These are phyloP conservation scores for Drosera spatulata DNA, from an alignment of 179 eudicot genomes.

Conservation along the genomic window DNA sequence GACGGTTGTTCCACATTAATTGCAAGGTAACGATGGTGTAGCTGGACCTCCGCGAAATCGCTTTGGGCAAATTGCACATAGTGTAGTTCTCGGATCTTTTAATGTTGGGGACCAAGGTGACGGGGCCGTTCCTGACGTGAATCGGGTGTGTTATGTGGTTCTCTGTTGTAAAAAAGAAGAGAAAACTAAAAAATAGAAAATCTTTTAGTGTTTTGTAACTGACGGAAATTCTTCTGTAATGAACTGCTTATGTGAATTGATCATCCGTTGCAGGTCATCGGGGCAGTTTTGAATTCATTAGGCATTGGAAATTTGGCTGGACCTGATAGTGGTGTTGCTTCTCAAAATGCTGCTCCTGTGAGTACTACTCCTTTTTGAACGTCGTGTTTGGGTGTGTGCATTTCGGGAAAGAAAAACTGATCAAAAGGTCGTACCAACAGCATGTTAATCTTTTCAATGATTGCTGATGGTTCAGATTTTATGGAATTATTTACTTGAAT, in stretches of 20 bases:
- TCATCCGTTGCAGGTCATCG: constrained; percentile 53
- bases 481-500: too few species aligned
- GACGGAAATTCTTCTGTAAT: too few species aligned
- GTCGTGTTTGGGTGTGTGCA: neutral
- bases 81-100: constrained; percentile 77
- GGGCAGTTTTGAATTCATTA: constrained; percentile 80
- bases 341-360: constrained; percentile 37
- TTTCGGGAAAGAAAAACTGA: neutral
- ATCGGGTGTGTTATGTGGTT: constrained; percentile 38
- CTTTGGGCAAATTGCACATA: constrained; percentile 71
- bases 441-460: too few species aligned
- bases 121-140: constrained; percentile 57
- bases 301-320: constrained; percentile 48
- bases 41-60: constrained; percentile 55
- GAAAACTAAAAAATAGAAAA: too few species aligned
- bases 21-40: constrained; percentile 47
- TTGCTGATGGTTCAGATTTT: too few species aligned
- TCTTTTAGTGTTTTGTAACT: too few species aligned
- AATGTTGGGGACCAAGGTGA: constrained; percentile 85
- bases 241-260: neutral
- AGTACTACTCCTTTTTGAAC: neutral
- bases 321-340: constrained; percentile 24
- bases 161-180: too few species aligned
- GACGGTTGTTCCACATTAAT: constrained; percentile 1
- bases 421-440: neutral